Percentiles rank a stretch among this genome's conserved stretches.
Evolutionary conservation across 306 rosid species (phyloP).

Genomic region (Carpinus fangiana): DNA sequence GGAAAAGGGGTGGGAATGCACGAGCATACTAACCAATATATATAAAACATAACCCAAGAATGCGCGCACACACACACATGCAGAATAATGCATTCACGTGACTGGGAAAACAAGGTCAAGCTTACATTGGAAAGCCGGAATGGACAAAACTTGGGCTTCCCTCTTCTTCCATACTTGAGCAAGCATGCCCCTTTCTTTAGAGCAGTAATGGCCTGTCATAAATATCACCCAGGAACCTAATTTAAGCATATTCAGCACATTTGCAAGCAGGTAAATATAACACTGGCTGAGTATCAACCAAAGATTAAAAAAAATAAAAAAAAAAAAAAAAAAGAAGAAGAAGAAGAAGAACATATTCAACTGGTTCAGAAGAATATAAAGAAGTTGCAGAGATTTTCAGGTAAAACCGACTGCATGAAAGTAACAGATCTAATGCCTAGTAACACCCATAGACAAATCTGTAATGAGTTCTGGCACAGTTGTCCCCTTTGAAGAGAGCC

Average conservation of each 20-base stretch:
- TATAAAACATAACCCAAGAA: neutral
- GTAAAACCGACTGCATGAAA: neutral
- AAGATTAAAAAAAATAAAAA: neutral
- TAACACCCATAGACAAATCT: constrained; percentile 12
- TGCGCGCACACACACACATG: neutral
- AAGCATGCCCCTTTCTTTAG: constrained; percentile 93
- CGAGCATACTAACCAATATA: neutral
- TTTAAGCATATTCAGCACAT: constrained; percentile 25
- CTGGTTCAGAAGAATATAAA: neutral
- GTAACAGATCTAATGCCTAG: constrained; percentile 19
- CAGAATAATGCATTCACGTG: constrained; percentile 14
- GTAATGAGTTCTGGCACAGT: neutral
- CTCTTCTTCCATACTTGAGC: constrained; percentile 98
- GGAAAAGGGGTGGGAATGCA: neutral
- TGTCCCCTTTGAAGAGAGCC: neutral
- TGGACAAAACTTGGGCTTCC: constrained; percentile 96
- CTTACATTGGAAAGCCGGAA: constrained; percentile 97
- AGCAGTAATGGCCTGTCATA: constrained; percentile 88
- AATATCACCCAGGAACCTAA: constrained; percentile 36
- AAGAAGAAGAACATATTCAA: constrained; percentile 1
- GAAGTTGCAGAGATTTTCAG: neutral
- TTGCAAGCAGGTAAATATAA: constrained; percentile 18
- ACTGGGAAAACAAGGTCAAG: constrained; percentile 25
- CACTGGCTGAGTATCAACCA: neutral
- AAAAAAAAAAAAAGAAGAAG: too few species aligned